phyloP scores from a whole-genome alignment of 768 basidiomycete species.

The Lyophyllum atratum region DNA sequence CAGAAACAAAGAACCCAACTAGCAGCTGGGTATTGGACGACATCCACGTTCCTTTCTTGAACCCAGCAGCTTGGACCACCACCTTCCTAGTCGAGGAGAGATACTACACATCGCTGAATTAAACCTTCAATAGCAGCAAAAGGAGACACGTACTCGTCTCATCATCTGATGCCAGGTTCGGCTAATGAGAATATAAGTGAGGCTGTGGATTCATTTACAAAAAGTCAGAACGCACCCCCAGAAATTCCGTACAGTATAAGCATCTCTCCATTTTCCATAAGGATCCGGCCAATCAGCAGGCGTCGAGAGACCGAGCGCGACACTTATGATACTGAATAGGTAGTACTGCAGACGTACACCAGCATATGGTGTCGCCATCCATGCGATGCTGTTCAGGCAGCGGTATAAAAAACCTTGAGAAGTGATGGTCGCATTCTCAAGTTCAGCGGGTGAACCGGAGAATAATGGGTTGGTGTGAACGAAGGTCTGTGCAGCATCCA shows the following conservation, averaged over 20 bases:
- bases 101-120: conserved; percentile 10
- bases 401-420: not conserved
- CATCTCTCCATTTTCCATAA: conserved; percentile 26
- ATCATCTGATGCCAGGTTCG: too few relatives aligned
- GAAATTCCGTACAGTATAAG: conserved; percentile 30
- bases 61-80: conserved; percentile 6
- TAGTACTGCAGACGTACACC: conserved; percentile 13
- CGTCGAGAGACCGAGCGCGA: conserved; percentile 13
- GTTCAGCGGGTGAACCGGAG: not conserved
- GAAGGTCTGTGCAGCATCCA: conserved; percentile 21
- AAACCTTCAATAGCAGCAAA: too few relatives aligned
- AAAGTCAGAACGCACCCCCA: conserved; percentile 28
- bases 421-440: conserved; percentile 11
- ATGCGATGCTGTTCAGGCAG: too few relatives aligned
- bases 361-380: not conserved
- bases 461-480: conserved; percentile 18
- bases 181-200: too few relatives aligned
- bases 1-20: conserved; percentile 28
- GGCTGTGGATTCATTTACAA: too few relatives aligned
- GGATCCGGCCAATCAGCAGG: conserved; percentile 29
- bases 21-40: conserved; percentile 27
- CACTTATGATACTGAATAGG: conserved; percentile 5
- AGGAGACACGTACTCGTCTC: too few relatives aligned
- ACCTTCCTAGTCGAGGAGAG: conserved; percentile 21
- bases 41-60: conserved; percentile 17